Evolutionary conservation across 1,284 basidiomycete species (phyloP), one percentile per base, ranked within the genome.

Genomic region (Fomitopsis palustris): DNA sequence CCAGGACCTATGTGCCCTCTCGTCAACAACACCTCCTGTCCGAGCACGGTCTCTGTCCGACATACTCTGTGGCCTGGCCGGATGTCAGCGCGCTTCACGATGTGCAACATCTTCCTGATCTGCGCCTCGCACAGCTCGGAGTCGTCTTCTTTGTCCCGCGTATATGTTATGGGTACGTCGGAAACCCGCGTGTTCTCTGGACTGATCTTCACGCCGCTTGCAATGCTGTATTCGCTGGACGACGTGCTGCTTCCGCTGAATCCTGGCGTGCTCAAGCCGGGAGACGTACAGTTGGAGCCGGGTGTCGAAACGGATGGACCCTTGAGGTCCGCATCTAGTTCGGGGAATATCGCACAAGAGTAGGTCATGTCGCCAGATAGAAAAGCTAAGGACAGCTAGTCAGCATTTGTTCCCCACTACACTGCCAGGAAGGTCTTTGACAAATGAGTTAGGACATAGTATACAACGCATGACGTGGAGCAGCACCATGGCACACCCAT

Each of bases 311-410:
- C 21, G 9, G 16, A 23, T 25, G 38, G 25, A 8, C 21, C 27
- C 4, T 23, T n/a, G 6, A 89, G 71, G 66, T 91, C 88, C 4
- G 78, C 81, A 64, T 90, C 84, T 1, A 88, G 73, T 35, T 86
- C 81, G 14, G 82, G 74, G 68, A 87, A 92, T 62, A 91, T 88
- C 4, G 82, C 89, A 67, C 86, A 92, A 0, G 87, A 90, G 70
- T 93, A 93, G 17, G 87, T 92, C 90, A 94, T 93, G 70, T 93
- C 90, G 56, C 78, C 69, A 1, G 84, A 87, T 27, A 93, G 71
- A 71, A 92, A 92, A 0, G 83, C 85, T 80, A 67, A 8, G 16
- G 35, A 1, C 1, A 37, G 0, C 10, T 33, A 14, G 35, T 37
- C 3, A 37, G 35, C 16, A 14, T 9, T 37, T n/a, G n/a, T n/a